Conservation (phyloP, 2,329 filamentous ascomycete species). For the Curvularia sp. region DNA sequence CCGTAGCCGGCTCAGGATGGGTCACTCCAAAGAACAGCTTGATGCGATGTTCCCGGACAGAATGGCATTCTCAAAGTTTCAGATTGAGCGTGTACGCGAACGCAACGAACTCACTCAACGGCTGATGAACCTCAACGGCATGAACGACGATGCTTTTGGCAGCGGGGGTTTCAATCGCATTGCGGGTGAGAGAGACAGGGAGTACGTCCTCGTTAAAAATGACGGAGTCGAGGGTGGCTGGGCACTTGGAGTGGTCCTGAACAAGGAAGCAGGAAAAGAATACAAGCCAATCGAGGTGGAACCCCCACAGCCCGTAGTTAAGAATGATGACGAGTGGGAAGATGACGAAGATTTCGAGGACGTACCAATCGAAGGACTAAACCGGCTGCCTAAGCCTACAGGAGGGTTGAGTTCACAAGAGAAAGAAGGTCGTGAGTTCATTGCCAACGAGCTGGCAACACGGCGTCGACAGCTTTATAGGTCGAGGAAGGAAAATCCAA, state of each 20-base stretch:
- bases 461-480: slow-evolving; percentile 58
- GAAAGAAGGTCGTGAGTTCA: slow-evolving; percentile 45
- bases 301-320: slow-evolving; percentile 57
- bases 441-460: slow-evolving; percentile 50
- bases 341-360: slow-evolving; percentile 88
- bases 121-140: slow-evolving; percentile 91
- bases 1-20: slow-evolving; percentile 89
- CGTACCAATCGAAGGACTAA: slow-evolving; percentile 87
- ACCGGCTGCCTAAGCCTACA: slow-evolving; percentile 73
- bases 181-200: slow-evolving; percentile 84
- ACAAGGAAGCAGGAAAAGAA: slow-evolving; percentile 77
- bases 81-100: slow-evolving; percentile 92
- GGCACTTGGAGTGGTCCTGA: slow-evolving; percentile 92
- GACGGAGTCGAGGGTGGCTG: slow-evolving; percentile 94
- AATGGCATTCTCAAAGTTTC: slow-evolving; percentile 96
- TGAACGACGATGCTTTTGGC: slow-evolving; percentile 77
- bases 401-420: slow-evolving; percentile 38
- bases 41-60: slow-evolving; percentile 96
- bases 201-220: slow-evolving; percentile 96
- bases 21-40: slow-evolving; percentile 92
- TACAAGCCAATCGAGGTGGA: slow-evolving; percentile 95
- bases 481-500: slow-evolving; percentile 42
- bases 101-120: slow-evolving; percentile 93
- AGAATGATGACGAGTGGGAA: slow-evolving; percentile 69
- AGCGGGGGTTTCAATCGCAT: slow-evolving; percentile 69